Percentiles rank a stretch among this genome's conserved stretches.
phyloP scores from a whole-genome alignment of 768 basidiomycete genomes.

The Hirschioporus abietinus region DNA sequence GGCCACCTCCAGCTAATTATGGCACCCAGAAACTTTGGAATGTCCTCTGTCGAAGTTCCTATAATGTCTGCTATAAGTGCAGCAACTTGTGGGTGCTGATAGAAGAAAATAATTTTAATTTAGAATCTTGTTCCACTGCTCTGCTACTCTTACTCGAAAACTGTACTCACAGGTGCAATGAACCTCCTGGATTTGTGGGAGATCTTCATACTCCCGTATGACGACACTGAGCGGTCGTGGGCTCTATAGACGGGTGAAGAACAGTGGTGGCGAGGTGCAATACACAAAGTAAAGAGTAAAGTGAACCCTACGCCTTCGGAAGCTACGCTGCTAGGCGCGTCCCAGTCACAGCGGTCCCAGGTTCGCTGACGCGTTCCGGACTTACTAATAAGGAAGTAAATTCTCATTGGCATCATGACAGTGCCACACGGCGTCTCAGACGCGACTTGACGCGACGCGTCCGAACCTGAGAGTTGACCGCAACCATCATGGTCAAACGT shows the following conservation, averaged over 20 bases:
- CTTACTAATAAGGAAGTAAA: not conserved
- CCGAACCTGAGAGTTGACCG: not conserved
- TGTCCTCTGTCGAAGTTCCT: constrained; percentile 62
- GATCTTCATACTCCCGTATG: constrained; percentile 72
- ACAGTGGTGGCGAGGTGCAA: not conserved
- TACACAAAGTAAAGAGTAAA: not conserved
- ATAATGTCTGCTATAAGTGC: constrained; percentile 71
- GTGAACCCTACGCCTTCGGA: not conserved
- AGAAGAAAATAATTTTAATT: constrained; percentile 6
- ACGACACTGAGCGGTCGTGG: constrained; percentile 3
- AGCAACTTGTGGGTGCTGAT: constrained; percentile 72
- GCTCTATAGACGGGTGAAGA: not conserved
- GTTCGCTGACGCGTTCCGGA: not conserved
- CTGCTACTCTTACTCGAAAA: not conserved
- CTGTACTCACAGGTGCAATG: constrained; percentile 60
- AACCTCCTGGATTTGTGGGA: constrained; percentile 79
- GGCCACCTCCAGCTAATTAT: constrained; percentile 92
- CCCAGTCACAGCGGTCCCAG: not conserved
- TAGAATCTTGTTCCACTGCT: not conserved
- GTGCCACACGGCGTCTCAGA: not conserved
- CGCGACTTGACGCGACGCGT: not conserved
- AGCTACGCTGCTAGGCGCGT: not conserved
- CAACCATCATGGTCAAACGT: not conserved
- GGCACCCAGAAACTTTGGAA: constrained; percentile 58
- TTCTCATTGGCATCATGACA: too few species aligned